Evolutionary conservation across 1,284 basidiomycete species (phyloP).

Genomic region (Mycena sp.): DNA sequence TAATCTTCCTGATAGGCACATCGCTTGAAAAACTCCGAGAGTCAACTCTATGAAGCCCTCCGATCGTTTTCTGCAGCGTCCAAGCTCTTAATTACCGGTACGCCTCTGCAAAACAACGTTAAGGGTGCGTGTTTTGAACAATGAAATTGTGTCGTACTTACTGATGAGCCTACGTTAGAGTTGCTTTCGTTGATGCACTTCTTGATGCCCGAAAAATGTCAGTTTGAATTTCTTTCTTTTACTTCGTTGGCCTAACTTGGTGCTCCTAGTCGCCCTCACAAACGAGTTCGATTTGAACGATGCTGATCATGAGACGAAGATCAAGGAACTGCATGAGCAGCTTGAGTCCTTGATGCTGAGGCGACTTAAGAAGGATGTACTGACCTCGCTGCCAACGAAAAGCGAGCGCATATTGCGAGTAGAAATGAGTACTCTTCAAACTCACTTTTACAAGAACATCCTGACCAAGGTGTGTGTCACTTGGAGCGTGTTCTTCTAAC

Average conservation of each 20-base stretch:
- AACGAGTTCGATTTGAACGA: constrained; percentile 97
- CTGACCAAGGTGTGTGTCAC: constrained; percentile 80
- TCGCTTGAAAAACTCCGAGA: constrained; percentile 97
- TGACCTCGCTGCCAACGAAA: constrained; percentile 97
- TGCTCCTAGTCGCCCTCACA: constrained; percentile 72
- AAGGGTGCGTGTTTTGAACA: constrained; percentile 73
- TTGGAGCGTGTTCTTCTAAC: background rate
- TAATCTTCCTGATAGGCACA: constrained; percentile 73
- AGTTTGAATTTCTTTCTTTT: constrained; percentile 40
- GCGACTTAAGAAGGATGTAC: constrained; percentile 96
- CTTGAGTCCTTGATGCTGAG: constrained; percentile 96
- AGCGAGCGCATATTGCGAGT: constrained; percentile 98
- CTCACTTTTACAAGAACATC: constrained; percentile 99
- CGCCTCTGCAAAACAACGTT: constrained; percentile 98
- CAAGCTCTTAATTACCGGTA: constrained; percentile 97
- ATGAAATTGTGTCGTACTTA: background rate
- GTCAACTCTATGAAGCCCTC: constrained; percentile 96
- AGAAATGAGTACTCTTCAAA: constrained; percentile 98
- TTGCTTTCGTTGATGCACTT: constrained; percentile 98
- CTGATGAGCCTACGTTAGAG: constrained; percentile 59
- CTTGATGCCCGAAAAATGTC: constrained; percentile 97
- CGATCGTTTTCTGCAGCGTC: constrained; percentile 90
- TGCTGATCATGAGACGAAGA: constrained; percentile 93
- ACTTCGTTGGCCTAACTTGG: constrained; percentile 5
- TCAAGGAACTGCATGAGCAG: constrained; percentile 94